Evolutionary conservation across 163 green algal genomes (phyloP), one percentile per base, ranked within the genome.

Genomic region (Prototheca cutis): DNA sequence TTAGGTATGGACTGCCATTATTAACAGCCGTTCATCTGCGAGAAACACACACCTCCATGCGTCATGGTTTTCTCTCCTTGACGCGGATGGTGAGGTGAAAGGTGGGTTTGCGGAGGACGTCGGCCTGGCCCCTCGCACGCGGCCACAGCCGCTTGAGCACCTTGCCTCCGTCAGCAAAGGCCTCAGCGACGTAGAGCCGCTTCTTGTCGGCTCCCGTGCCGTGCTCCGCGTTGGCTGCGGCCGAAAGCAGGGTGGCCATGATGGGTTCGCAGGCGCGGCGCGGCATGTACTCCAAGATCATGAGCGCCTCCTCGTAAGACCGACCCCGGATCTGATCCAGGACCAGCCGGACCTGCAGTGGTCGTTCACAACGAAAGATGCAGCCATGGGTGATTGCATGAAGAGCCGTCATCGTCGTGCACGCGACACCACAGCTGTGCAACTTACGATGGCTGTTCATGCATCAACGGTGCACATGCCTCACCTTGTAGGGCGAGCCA

Each of bases 221-320:
- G 73, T 96, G 79, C 81, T 95, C 96, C 34, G 90, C 90, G 71
- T 97, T 96, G 30, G 89, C 80, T 17, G 81, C 90, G 51, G 89
- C 90, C 40, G 85, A 94, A 40, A 94, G 80, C 27, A 95, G 66
- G 23, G 77, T 79, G 66, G 86, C 84, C 19, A 90, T 66, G 28
- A 95, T 86, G 23, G 71, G 73, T 59, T 93, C 86, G 39, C 24
- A 32, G 18, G 78, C 72, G 52, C 77, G 68, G 80, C 95, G 95
- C 6, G 90, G 90, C 77, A 95, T 88, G 74, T 93, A 95, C 71
- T 95, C 88, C 69, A 95, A 79, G 19, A 96, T 84, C 65, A 91
- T 85, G 45, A 97, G 77, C 0, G 87, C 88, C 58, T 96, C 87
- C 75, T 95, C 90, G 65, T 96, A 97, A 33, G 69, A 80, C 27